Percentiles rank a stretch among this genome's conserved stretches.
phyloP scores from a whole-genome alignment of 139 green algal genomes.

The Pedinophyceae sp. region DNA sequence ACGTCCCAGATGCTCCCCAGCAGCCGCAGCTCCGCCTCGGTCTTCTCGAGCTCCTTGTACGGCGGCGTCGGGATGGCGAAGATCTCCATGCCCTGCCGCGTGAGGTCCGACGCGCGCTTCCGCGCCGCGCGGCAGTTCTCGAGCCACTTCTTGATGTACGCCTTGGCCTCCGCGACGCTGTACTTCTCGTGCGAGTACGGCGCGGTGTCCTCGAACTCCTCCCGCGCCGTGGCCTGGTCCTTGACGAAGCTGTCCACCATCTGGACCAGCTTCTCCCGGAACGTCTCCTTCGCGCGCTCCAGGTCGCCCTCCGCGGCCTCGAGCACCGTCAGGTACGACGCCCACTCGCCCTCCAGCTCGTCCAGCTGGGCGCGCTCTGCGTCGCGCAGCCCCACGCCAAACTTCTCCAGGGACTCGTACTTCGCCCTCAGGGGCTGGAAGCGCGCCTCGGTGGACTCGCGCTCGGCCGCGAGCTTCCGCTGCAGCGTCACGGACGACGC shows the following conservation, averaged over 20 bases:
- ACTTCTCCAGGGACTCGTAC: constrained; percentile 51
- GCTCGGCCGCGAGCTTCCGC: constrained; percentile 31
- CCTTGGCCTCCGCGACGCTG: constrained; percentile 3
- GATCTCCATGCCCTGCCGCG: constrained; percentile 67
- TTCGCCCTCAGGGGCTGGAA: constrained; percentile 40
- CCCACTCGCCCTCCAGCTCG: constrained; percentile 33
- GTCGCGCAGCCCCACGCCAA: constrained; percentile 45
- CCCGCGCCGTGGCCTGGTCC: constrained; percentile 31
- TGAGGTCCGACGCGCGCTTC: constrained; percentile 33
- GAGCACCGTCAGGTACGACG: constrained; percentile 36
- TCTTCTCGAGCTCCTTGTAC: constrained; percentile 43
- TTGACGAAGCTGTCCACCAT: constrained; percentile 67
- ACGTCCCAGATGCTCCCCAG: constrained; percentile 56
- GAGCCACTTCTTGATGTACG: too few species aligned
- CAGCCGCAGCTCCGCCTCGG: constrained; percentile 49
- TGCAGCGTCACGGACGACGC: constrained; percentile 51
- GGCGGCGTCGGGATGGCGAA: constrained; percentile 56
- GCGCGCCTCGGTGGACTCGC: constrained; percentile 16
- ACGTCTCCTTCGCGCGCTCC: constrained; percentile 63
- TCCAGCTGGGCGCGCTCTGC: constrained; percentile 41
- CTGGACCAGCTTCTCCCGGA: constrained; percentile 46
- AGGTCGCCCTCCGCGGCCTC: constrained; percentile 34
- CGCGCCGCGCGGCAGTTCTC: constrained; percentile 5
- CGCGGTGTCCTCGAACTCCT: constrained; percentile 40
- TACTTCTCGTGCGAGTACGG: constrained; percentile 24